Base-by-base conservation (phyloP, 257 asterid genomes). In the Nicotiana benthamiana region DNA sequence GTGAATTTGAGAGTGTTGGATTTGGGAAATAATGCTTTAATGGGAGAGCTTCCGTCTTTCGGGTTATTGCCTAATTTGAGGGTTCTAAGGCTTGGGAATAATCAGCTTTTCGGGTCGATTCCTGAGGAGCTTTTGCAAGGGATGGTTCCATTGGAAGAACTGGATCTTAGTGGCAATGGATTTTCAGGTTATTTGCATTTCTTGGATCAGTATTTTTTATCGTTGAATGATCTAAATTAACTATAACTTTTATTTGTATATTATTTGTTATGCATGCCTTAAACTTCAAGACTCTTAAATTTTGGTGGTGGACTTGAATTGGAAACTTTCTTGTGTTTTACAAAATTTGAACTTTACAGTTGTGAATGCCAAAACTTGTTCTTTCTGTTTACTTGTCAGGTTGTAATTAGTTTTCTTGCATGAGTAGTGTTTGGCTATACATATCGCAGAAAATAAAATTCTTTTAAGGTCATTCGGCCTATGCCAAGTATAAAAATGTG, bases 151-250 rank as follows among this genome's bases (percentile, higher is more conserved):
- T 89, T 94, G 89, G 83, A 59, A 78, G 96, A 92, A 83, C 85
- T 94, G 86, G 98, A 94, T 90, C 97, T 94, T 87, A 89, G 91
- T 79, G 83, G 87, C 72, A 94, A 94, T 84, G 92, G 92, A 75
- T 87, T 94, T 87, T 92, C 94, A 28, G 97, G 98, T 92, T 84
- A 22, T 32, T 70, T 67, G 30, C 66, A 15, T 30, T 53, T 40
- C 9, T 36, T 67, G 9, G 60, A 53, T 56, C 74, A 56, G 75
- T 57, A 59, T 74, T 13, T 24, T 22, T 48, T 46, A 43, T 74
- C 20, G 32, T 40, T 68, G 56, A 68, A 40, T 40, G 56, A 20
- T 70, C 77, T 40, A 11, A 70, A 70, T 70, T 53, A 70, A 22
- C 20, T 70, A 70, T 54, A 12, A 28, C 57, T 70, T 70, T 70